Conservation (phyloP, 208 protist species). For the Acanthamoeba lugdunensis region DNA sequence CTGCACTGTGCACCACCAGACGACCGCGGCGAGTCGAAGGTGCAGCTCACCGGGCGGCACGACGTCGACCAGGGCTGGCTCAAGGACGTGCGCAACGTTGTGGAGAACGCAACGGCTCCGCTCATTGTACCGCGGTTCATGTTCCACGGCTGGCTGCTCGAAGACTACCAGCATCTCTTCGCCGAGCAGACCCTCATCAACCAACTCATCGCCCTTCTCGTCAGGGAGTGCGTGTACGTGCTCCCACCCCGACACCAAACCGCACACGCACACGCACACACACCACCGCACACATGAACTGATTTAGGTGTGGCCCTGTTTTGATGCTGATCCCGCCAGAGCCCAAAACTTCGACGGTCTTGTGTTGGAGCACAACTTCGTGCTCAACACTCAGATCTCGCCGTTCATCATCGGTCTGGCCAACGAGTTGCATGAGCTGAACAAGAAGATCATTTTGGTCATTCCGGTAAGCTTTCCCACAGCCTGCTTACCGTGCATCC, state of each 20-base stretch:
- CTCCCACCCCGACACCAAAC: background rate
- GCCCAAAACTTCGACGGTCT: conserved; percentile 55
- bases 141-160: conserved; percentile 61
- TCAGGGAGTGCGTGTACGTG: conserved; percentile 55
- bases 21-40: conserved; percentile 23
- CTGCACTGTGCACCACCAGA: background rate
- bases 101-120: conserved; percentile 39
- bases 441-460: conserved; percentile 69
- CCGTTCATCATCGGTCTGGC: conserved; percentile 53
- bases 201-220: conserved; percentile 24
- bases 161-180: conserved; percentile 38
- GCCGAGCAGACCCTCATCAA: conserved; percentile 14
- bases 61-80: conserved; percentile 67
- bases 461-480: background rate
- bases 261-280: background rate
- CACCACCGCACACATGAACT: background rate
- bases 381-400: conserved; percentile 28
- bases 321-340: background rate
- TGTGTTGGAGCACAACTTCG: conserved; percentile 67
- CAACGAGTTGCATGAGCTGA: conserved; percentile 53
- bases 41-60: conserved; percentile 3
- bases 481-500: background rate
- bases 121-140: conserved; percentile 60
- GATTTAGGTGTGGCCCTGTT: background rate
- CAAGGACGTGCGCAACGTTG: conserved; percentile 19